These are phyloP conservation scores for Phytophthora pini DNA, from an alignment of 352 stramenopile genomes.

Conservation along the genomic window DNA sequence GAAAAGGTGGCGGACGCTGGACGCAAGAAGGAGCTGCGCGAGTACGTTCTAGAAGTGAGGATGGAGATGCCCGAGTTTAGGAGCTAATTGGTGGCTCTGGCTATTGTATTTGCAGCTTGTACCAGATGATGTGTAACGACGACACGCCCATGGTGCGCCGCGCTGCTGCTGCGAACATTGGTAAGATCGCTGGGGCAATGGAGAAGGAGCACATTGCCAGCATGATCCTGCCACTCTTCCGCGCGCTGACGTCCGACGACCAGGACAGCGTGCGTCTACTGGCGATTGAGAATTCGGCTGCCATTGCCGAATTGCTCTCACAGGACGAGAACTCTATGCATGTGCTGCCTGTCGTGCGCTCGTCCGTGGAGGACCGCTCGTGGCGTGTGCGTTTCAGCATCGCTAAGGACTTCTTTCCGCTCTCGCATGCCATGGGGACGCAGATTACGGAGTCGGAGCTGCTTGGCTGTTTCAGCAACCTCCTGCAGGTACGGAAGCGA, in stretches of 20 bases:
- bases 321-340: conserved; percentile 81
- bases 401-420: conserved; percentile 92
- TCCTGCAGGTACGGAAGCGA: conserved; percentile 77
- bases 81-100: conserved; percentile 12
- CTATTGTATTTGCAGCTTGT: conserved; percentile 52
- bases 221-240: conserved; percentile 87
- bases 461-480: conserved; percentile 90
- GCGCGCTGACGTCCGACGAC: conserved; percentile 91
- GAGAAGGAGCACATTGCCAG: conserved; percentile 77
- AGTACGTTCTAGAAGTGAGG: conserved; percentile 49
- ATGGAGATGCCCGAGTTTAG: neutral
- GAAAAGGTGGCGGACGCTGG: conserved; percentile 58
- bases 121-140: conserved; percentile 82
- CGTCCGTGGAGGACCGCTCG: conserved; percentile 85
- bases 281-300: conserved; percentile 88
- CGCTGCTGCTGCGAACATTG: conserved; percentile 80
- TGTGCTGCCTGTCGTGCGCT: conserved; percentile 77
- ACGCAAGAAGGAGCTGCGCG: conserved; percentile 84
- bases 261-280: conserved; percentile 95
- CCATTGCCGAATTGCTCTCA: conserved; percentile 76
- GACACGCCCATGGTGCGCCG: conserved; percentile 91
- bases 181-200: conserved; percentile 75
- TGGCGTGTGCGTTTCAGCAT: conserved; percentile 96
- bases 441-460: conserved; percentile 90
- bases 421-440: conserved; percentile 78